Base-by-base conservation (phyloP, 108 stramenopile species). In the Skeletonema menzelii region DNA sequence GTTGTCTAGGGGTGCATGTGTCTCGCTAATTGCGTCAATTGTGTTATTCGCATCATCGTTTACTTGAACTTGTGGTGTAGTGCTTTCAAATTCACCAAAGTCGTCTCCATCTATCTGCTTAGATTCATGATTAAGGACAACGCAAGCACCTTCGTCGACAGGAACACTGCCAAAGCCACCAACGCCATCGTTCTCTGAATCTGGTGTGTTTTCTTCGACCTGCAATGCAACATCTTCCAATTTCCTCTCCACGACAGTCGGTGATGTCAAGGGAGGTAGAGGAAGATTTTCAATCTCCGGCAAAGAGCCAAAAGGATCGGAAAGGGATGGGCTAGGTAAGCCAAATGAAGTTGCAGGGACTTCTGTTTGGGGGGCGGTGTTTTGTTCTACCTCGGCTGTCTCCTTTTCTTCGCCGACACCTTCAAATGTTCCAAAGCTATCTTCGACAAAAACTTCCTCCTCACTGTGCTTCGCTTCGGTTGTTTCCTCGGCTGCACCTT, bases 21-120 rank as follows among this genome's bases (percentile, higher is more conserved):
- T 8, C 49, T 53, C 49, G 22, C 8, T 53, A 53, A 7, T 6
- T 53, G 15, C 40, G 14, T 5, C 11, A 15, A 11, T 22, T 22
- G 22, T 53, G 22, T 22, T 74, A 12, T 27, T 2, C 49, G 10
- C 8, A 8, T 53, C 49, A 24, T 53, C 49, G 22, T 20, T 53
- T 53, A 22, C 19, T 22, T 53, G 49, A 53, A 53, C 19, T 53
- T 24, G 49, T 10, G 22, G 49, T 0, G 49, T 19, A 19, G 34
- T 60, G 13, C 28, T 56, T 64, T 47, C 62, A 82, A 85, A 82
- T 19, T 69, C 78, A 38, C 82, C 81, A 73, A 86, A 86, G 34
- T 68, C 80, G 19, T 69, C 73, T 19, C 73, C 72, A 1, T 77
- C 63, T 6, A 34, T 47, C 13, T 35, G 24, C 27, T 40, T 10